phyloP scores from a whole-genome alignment of 1,284 basidiomycete genomes.

The Moesziomyces globuligerus region DNA sequence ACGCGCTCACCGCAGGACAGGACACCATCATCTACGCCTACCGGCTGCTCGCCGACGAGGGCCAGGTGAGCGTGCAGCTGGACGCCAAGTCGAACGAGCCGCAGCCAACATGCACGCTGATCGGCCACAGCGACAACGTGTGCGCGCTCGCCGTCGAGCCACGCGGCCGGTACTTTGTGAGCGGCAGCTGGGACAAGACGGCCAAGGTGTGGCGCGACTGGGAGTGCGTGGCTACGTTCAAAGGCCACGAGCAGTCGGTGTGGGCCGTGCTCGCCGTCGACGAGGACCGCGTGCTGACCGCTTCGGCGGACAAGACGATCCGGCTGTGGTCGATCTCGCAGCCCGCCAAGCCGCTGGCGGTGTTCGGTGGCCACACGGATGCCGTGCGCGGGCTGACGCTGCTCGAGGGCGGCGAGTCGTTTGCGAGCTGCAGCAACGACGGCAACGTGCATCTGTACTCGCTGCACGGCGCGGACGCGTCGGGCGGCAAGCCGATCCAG shows the following conservation, averaged over 20 bases:
- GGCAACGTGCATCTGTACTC: conserved; percentile 60
- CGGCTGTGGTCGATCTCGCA: conserved; percentile 79
- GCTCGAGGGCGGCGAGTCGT: conserved; percentile 80
- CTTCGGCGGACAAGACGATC: conserved; percentile 94
- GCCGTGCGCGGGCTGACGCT: conserved; percentile 86
- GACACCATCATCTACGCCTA: conserved; percentile 63
- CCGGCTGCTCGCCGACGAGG: conserved; percentile 31
- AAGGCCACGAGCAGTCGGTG: conserved; percentile 88
- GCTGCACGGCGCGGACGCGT: conserved; percentile 22
- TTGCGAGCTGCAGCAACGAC: conserved; percentile 95
- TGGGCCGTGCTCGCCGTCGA: conserved; percentile 90
- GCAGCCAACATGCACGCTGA: conserved; percentile 46
- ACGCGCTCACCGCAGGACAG: conserved; percentile 60
- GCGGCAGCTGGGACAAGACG: conserved; percentile 98
- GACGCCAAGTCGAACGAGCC: conserved; percentile 30
- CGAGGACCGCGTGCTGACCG: conserved; percentile 79
- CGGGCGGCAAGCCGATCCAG: conserved; percentile 14
- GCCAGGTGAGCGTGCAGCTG: conserved; percentile 20
- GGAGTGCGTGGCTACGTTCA: conserved; percentile 78
- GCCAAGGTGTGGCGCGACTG: conserved; percentile 89
- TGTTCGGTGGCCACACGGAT: conserved; percentile 86
- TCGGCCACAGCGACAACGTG: conserved; percentile 88
- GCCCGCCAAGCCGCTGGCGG: conserved; percentile 66
- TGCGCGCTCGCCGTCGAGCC: conserved; percentile 77
- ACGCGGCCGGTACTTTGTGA: conserved; percentile 73